These are phyloP conservation scores for Choiromyces venosus DNA, from an alignment of 495 filamentous ascomycete genomes.

Conservation along the genomic window DNA sequence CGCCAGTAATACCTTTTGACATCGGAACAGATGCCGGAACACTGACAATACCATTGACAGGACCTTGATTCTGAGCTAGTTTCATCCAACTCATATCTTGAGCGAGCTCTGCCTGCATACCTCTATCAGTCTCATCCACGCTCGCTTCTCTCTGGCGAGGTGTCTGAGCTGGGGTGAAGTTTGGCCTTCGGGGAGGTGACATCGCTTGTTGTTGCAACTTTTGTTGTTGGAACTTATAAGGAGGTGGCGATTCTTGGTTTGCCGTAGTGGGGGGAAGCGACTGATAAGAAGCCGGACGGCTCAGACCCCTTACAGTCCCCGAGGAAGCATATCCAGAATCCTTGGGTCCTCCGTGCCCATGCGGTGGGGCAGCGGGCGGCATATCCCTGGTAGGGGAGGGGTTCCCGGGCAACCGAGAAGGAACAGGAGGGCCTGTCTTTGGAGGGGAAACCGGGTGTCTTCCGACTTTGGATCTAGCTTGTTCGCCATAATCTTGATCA, in stretches of 20 bases:
- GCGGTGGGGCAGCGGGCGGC: conserved; percentile 36
- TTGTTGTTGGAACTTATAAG: conserved; percentile 19
- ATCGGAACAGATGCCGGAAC: conserved; percentile 14
- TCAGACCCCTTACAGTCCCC: conserved; percentile 39
- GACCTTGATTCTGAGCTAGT: conserved; percentile 21
- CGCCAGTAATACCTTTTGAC: conserved; percentile 19
- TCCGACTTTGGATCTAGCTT: conserved; percentile 18
- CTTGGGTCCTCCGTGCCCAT: conserved; percentile 25
- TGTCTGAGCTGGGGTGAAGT: conserved; percentile 29
- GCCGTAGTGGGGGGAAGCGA: conserved; percentile 28
- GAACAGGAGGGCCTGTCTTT: conserved; percentile 31
- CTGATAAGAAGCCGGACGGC: conserved; percentile 35
- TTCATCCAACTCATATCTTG: conserved; percentile 43
- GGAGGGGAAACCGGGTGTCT: conserved; percentile 30
- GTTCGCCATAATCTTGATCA: conserved; percentile 31
- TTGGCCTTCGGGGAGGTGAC: conserved; percentile 27
- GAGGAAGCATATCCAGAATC: conserved; percentile 41
- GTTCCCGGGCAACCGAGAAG: conserved; percentile 22
- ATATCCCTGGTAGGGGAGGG: conserved; percentile 29
- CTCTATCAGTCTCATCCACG: conserved; percentile 29
- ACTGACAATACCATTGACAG: conserved; percentile 30
- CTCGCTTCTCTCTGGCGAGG: conserved; percentile 32
- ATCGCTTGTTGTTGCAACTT: conserved; percentile 27
- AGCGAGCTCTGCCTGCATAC: conserved; percentile 34
- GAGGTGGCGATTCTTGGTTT: conserved; percentile 30